A percentile compares a stretch with the other conserved stretches of the same genome.
Conservation (phyloP, 2,329 filamentous ascomycete genomes). For the Capronia americana region DNA sequence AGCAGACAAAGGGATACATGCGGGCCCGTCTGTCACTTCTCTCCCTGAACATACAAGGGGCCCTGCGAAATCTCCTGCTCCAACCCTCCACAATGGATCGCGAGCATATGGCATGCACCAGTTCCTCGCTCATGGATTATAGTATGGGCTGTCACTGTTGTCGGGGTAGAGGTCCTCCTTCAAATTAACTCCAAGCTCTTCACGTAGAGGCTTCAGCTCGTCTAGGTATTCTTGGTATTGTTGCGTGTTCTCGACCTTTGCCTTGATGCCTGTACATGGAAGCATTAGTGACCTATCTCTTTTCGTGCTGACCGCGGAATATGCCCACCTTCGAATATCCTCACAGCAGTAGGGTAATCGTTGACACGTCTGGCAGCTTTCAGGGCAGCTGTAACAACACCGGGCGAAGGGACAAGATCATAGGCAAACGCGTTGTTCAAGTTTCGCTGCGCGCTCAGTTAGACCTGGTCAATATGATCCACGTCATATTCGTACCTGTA, state of each 20-base stretch:
- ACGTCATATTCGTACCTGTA: constrained; percentile 72
- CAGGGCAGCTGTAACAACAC: constrained; percentile 88
- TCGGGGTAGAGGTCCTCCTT: constrained; percentile 92
- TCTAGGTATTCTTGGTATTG: constrained; percentile 92
- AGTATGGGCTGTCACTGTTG: constrained; percentile 41
- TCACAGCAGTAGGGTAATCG: constrained; percentile 97
- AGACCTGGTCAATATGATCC: constrained; percentile 3
- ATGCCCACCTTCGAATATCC: constrained; percentile 89
- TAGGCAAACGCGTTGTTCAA: constrained; percentile 99
- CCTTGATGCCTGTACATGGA: constrained; percentile 78
- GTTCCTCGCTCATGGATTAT: constrained; percentile 36
- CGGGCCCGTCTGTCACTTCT: neutral
- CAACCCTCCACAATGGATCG: constrained; percentile 8
- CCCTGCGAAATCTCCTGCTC: constrained; percentile 14
- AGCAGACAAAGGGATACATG: constrained; percentile 14
- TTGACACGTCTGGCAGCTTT: constrained; percentile 95
- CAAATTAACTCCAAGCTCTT: constrained; percentile 88
- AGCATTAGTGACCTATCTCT: constrained; percentile 1
- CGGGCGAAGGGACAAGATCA: constrained; percentile 95
- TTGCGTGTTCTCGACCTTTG: constrained; percentile 97
- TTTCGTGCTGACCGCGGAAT: neutral
- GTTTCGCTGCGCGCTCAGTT: constrained; percentile 70
- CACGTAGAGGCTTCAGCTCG: constrained; percentile 88
- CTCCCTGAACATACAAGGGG: constrained; percentile 1
- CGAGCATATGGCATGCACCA: neutral